Base-by-base conservation (phyloP, 2,329 filamentous ascomycete genomes). In the Phialophora expanda region DNA sequence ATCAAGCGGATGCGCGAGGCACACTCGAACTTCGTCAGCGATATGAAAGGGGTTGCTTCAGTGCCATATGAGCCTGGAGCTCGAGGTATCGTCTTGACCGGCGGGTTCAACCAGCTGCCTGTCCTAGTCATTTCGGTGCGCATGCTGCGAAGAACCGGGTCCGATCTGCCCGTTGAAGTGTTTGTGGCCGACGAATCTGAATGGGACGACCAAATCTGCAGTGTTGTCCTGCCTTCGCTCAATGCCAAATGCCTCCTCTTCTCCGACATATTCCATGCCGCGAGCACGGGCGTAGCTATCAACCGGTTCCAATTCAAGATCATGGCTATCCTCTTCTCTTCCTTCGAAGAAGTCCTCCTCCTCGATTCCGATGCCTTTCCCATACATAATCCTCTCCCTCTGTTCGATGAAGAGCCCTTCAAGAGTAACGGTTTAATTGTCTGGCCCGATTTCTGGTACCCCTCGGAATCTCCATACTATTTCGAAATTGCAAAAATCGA, bases 311-410 rank as follows among this genome's bases (percentile, higher is more conserved):
- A 87, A 71, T 82, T 83, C 76, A 87, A 87, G 73, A 79, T 83
- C 44, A 82, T 87, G 68, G 79, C 85, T 3, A 81, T 87, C 20
- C 76, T 88, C 2, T 83, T 87, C 67, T 86, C 85, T 1, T 83
- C 84, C 3, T 88, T 87, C 69, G 83, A 86, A 71, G 80, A 86
- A 61, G 80, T 86, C 11, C 77, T 88, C 20, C 86, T 85, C 74
- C 81, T 88, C 71, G 86, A 88, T 71, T 83, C 83, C 62, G 85
- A 87, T 71, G 80, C 80, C 66, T 85, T 86, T 70, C 84, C 85
- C 12, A 73, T 81, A 26, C 76, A 78, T 53, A 77, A 82, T 59
- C 81, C 82, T 0, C 53, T 66, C 2, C 66, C 74, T 3, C 74
- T 87, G 14, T 84, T 88, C 69, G 75, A 79, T n/a, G 76, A 78